Evolutionary conservation across 176 grass and related monocot genomes (phyloP).

Genomic region (Hsuehochloa calcarea): DNA sequence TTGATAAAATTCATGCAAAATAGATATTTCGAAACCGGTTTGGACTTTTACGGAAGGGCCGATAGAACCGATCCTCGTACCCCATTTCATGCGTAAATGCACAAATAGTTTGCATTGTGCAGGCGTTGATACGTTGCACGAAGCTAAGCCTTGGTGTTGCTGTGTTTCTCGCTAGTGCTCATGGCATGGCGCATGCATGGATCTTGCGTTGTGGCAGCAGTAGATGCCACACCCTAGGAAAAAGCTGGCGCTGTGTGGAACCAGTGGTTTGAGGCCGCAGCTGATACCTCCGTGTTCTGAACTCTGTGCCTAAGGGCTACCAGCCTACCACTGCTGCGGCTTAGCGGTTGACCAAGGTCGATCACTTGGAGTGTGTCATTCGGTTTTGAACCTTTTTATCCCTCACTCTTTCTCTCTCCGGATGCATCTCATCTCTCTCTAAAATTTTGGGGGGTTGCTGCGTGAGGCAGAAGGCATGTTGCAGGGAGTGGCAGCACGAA

Average conservation of each 20-base stretch:
- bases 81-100: not conserved
- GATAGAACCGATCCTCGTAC: too few species aligned
- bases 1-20: too few species aligned
- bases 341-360: slow-evolving; percentile 27
- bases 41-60: too few species aligned
- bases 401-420: not conserved
- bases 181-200: slow-evolving; percentile 13
- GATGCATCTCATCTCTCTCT: not conserved
- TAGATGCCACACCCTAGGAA: not conserved
- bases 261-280: not conserved
- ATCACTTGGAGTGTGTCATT: not conserved
- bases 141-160: not conserved
- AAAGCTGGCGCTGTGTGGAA: slow-evolving; percentile 3
- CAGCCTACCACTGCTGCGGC: not conserved
- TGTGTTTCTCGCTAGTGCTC: not conserved
- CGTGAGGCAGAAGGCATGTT: slow-evolving; percentile 61
- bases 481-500: slow-evolving; percentile 29
- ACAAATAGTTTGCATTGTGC: not conserved
- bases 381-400: not conserved
- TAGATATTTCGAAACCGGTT: too few species aligned
- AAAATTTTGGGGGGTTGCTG: not conserved
- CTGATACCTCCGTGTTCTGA: not conserved
- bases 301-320: not conserved
- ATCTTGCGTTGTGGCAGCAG: not conserved
- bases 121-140: not conserved